Conservation (phyloP, 169 alveolate species). For the Theileria parva region DNA sequence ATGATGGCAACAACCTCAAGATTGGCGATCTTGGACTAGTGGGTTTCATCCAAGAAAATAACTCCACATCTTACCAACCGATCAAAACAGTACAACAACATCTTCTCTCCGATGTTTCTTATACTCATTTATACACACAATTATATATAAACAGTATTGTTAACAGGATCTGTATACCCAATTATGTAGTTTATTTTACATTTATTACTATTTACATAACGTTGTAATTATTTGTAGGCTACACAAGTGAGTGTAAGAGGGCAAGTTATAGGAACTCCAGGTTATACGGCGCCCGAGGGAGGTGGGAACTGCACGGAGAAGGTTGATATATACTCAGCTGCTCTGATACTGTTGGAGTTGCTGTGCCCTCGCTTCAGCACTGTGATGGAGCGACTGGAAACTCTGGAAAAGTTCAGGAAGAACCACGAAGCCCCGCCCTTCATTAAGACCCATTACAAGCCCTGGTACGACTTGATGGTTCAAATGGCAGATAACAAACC, state of each 20-base stretch:
- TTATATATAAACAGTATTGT: not conserved
- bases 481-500: conserved; percentile 84
- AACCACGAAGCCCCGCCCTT: conserved; percentile 79
- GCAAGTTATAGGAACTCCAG: conserved; percentile 89
- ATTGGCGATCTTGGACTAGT: conserved; percentile 91
- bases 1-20: conserved; percentile 78
- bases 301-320: conserved; percentile 88
- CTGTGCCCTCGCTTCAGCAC: conserved; percentile 86
- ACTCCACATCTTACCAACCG: conserved; percentile 48
- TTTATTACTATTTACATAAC: not conserved
- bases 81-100: conserved; percentile 14
- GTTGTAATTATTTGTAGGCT: conserved; percentile 14
- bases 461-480: conserved; percentile 81
- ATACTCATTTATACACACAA: not conserved
- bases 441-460: conserved; percentile 69
- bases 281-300: conserved; percentile 90
- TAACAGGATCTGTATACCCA: too few species aligned
- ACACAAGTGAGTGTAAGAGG: conserved; percentile 79
- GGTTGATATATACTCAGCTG: conserved; percentile 88
- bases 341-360: conserved; percentile 83
- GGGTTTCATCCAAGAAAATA: conserved; percentile 78
- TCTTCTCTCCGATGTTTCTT: conserved; percentile 1
- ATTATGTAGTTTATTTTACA: too few species aligned
- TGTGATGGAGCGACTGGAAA: conserved; percentile 83
- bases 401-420: conserved; percentile 80